Percentiles rank a stretch among this genome's conserved stretches.
phyloP scores from a whole-genome alignment of 2,329 filamentous ascomycete genomes.

The Teratosphaeria nubilosa region DNA sequence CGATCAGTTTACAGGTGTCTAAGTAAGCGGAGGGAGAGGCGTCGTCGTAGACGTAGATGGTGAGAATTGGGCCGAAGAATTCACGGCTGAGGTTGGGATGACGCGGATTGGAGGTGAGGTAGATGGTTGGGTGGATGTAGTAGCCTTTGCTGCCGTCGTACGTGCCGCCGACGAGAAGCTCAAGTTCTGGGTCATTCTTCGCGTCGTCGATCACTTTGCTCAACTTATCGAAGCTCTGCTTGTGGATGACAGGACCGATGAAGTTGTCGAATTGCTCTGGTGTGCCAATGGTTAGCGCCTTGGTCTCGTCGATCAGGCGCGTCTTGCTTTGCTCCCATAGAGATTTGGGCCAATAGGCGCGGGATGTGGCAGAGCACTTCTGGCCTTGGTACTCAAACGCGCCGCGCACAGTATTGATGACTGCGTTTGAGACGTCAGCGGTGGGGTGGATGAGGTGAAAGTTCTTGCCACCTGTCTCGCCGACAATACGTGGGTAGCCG shows the following conservation, averaged over 20 bases:
- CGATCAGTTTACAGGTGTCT: conserved; percentile 53
- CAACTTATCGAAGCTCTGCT: conserved; percentile 71
- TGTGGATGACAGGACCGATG: conserved; percentile 79
- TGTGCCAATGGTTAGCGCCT: conserved; percentile 59
- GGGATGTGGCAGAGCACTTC: conserved; percentile 80
- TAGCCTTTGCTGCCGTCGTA: conserved; percentile 72
- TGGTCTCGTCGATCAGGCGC: conserved; percentile 56
- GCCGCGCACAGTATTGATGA: conserved; percentile 70
- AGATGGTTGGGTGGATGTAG: conserved; percentile 77
- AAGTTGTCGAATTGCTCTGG: conserved; percentile 67
- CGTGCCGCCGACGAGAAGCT: conserved; percentile 64
- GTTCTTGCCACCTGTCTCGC: conserved; percentile 89
- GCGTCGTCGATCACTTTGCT: conserved; percentile 66
- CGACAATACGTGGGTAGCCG: conserved; percentile 79
- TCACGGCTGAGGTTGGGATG: conserved; percentile 69
- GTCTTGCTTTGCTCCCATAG: conserved; percentile 63
- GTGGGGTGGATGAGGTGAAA: conserved; percentile 74
- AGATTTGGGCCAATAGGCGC: conserved; percentile 67
- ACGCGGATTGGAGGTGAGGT: conserved; percentile 60
- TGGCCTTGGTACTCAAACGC: conserved; percentile 88
- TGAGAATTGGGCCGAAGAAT: conserved; percentile 71
- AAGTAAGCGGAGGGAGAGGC: conserved; percentile 41
- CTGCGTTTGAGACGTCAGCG: conserved; percentile 70
- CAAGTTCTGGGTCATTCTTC: conserved; percentile 63
- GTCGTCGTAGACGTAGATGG: conserved; percentile 70